Percentiles rank a stretch among this genome's conserved stretches.
Evolutionary conservation across 129 eudicot species (phyloP).

Genomic region (Deinandra increscens): DNA sequence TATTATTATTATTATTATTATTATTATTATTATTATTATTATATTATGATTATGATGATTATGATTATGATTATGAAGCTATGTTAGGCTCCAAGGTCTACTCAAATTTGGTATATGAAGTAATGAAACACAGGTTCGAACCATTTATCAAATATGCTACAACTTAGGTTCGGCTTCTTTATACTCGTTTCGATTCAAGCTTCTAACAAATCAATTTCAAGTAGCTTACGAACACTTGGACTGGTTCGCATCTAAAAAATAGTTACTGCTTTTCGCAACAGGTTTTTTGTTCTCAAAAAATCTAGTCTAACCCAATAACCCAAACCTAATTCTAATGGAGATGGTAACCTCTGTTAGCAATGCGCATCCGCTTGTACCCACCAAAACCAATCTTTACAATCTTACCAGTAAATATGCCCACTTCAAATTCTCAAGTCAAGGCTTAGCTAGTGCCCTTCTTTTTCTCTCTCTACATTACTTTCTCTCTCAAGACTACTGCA

Average conservation of each 20-base stretch:
- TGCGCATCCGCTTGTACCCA: conserved; percentile 29
- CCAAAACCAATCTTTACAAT: conserved; percentile 22
- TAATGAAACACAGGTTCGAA: background rate
- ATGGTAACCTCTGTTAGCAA: too few relatives aligned
- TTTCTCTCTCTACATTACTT: conserved; percentile 12
- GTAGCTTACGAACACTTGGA: background rate
- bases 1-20: too few relatives aligned
- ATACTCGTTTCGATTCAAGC: background rate
- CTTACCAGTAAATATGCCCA: conserved; percentile 19
- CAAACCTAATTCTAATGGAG: too few relatives aligned
- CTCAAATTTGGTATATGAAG: too few relatives aligned
- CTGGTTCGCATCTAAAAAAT: background rate
- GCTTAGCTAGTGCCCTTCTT: conserved; percentile 33
- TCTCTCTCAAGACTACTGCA: conserved; percentile 23
- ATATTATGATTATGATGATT: too few relatives aligned
- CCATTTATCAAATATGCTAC: background rate
- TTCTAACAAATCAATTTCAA: background rate
- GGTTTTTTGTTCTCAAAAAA: background rate
- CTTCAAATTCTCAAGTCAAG: conserved; percentile 23
- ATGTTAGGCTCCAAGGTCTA: too few relatives aligned
- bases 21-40: too few relatives aligned
- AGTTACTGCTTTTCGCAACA: too few relatives aligned
- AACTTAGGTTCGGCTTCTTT: background rate
- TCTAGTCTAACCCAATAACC: background rate
- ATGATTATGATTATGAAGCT: too few relatives aligned